Base-by-base conservation (phyloP, 768 basidiomycete genomes). In the Suillus luteus region DNA sequence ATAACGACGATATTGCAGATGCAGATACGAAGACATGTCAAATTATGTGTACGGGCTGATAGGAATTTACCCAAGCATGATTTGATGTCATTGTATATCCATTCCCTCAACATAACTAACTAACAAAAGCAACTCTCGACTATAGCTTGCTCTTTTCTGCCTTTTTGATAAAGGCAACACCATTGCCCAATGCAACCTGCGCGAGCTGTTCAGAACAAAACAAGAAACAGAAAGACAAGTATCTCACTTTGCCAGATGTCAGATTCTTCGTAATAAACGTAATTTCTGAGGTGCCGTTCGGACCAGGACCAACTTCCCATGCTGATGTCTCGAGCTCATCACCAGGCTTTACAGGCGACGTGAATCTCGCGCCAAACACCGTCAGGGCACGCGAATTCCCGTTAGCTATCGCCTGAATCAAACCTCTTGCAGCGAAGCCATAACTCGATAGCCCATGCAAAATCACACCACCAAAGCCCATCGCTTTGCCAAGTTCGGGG, bases 391-490 rank as follows among this genome's bases (percentile, higher is more conserved):
- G 78, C 3, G 89, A 82, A 66, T 91, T 85, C 51, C 83, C 83
- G 0, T 80, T 83, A 0, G 86, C 91, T 14, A 88, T 81, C 2
- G 82, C 80, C 63, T 83, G 82, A 65, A 96, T 80, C 61, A 95
- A 76, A 1, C 86, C 91, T 49, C 93, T 87, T 3, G 91, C 94
- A 9, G 82, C 90, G 71, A 93, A 93, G 11, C 93, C 93, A 72
- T 85, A 95, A 0, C 89, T 86, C 22, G 90, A 88, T 31, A 95
- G 81, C 35, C 93, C 93, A 71, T 96, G 93, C 3, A 95, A 82
- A 69, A 96, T 94, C 43, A 89, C 86, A 55, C 89, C 93, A 2
- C 91, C 91, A 69, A 96, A 95, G 12, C 92, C 92, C 19, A 87
- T 81, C 9, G 79, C 81, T 66, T 86, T 73, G n/a, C 92, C 93